A percentile compares a stretch with the other conserved stretches of the same genome.
These are phyloP conservation scores for Holtermannia corniformis DNA, from an alignment of 768 basidiomycete genomes.

Conservation along the genomic window DNA sequence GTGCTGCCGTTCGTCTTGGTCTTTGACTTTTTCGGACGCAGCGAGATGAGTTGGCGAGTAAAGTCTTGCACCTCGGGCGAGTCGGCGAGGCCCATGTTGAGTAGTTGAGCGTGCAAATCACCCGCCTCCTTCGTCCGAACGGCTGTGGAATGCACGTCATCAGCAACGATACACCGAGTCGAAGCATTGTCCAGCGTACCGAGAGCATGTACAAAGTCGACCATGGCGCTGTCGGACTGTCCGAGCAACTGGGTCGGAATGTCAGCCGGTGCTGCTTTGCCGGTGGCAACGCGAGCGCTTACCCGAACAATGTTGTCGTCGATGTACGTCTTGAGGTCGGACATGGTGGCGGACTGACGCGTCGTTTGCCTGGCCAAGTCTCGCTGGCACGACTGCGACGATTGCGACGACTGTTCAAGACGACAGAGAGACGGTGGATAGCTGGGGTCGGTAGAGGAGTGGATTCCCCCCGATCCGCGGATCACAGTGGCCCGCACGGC, in stretches of 20 bases:
- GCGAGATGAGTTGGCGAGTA: slow-evolving; percentile 62
- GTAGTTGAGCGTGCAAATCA: slow-evolving; percentile 63
- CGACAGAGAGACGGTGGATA: too few relatives aligned
- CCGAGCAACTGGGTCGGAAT: slow-evolving; percentile 57
- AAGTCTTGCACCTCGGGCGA: slow-evolving; percentile 72
- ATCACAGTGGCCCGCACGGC: not conserved
- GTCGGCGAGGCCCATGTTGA: slow-evolving; percentile 68
- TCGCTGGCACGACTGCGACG: not conserved
- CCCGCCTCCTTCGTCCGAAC: slow-evolving; percentile 73
- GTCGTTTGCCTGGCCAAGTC: not conserved
- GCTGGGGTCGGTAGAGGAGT: too few relatives aligned
- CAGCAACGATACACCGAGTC: not conserved
- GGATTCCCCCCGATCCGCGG: not conserved
- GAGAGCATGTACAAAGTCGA: slow-evolving; percentile 79
- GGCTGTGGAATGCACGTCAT: slow-evolving; percentile 45
- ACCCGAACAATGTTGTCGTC: slow-evolving; percentile 41
- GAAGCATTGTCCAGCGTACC: slow-evolving; percentile 46
- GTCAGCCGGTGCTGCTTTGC: slow-evolving; percentile 1
- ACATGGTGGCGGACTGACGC: not conserved
- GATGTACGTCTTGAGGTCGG: slow-evolving; percentile 40
- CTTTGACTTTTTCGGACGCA: slow-evolving; percentile 68
- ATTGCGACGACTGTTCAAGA: not conserved
- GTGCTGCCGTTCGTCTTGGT: slow-evolving; percentile 49
- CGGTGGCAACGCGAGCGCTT: slow-evolving; percentile 1
- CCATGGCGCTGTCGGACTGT: slow-evolving; percentile 69